phyloP scores from a whole-genome alignment of 495 filamentous ascomycete genomes.

The Symbiotaphrina buchneri region DNA sequence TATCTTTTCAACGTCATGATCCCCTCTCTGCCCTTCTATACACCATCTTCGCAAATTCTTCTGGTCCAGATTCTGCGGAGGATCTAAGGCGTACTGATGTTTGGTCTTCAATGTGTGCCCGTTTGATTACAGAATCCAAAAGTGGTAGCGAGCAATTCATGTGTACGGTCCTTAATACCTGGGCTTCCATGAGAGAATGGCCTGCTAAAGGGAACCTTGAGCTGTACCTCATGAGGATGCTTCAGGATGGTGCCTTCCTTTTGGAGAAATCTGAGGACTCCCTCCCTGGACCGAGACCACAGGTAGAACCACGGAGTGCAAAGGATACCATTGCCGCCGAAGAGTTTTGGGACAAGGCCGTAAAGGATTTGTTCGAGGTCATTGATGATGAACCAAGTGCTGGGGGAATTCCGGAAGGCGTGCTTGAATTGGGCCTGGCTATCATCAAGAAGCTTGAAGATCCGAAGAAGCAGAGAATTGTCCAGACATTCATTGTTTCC shows the following conservation, averaged over 20 bases:
- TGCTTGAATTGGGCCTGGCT: conserved; percentile 60
- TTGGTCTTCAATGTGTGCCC: conserved; percentile 76
- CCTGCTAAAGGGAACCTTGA: conserved; percentile 72
- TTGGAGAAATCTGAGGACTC: conserved; percentile 37
- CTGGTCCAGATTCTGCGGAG: conserved; percentile 55
- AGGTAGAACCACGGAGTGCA: conserved; percentile 34
- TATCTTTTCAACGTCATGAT: conserved; percentile 75
- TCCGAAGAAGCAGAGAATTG: conserved; percentile 42
- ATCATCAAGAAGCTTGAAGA: conserved; percentile 56
- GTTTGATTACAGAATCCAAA: conserved; percentile 38
- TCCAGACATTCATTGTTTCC: conserved; percentile 56
- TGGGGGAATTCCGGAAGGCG: conserved; percentile 66
- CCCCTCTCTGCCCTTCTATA: conserved; percentile 68
- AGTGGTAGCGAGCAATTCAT: conserved; percentile 40
- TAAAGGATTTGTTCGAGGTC: conserved; percentile 64
- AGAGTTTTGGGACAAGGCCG: conserved; percentile 71
- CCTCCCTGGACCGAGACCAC: conserved; percentile 32
- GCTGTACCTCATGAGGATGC: conserved; percentile 76
- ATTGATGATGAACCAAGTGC: conserved; percentile 52
- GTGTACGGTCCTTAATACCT: conserved; percentile 54
- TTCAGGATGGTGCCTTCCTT: conserved; percentile 80
- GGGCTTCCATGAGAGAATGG: conserved; percentile 75
- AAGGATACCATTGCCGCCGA: conserved; percentile 61
- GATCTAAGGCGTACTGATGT: conserved; percentile 50
- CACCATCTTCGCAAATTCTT: conserved; percentile 73